A percentile compares a stretch with the other conserved stretches of the same genome.
These are phyloP conservation scores for Helicocarpus griseus DNA, from an alignment of 2,329 filamentous ascomycete species.

Conservation along the genomic window DNA sequence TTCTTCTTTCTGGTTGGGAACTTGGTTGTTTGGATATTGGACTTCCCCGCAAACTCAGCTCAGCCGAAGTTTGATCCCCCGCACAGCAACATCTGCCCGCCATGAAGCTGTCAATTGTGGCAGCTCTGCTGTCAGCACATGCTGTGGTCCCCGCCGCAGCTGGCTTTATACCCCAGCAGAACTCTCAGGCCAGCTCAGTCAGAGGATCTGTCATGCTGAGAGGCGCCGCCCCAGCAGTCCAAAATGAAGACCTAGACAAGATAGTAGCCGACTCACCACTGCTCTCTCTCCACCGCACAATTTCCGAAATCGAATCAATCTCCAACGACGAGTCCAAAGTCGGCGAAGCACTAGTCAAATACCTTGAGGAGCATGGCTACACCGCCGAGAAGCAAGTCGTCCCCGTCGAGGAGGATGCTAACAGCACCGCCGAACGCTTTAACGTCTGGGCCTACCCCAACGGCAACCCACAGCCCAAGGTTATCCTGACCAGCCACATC, in stretches of 20 bases:
- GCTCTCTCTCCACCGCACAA: conserved; percentile 61
- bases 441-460: conserved; percentile 61
- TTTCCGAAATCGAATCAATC: conserved; percentile 66
- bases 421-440: conserved; percentile 41
- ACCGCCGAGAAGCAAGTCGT: conserved; percentile 51
- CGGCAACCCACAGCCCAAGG: conserved; percentile 18
- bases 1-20: too few species aligned
- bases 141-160: background rate
- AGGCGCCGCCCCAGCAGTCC: too few species aligned
- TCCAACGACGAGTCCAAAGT: conserved; percentile 59
- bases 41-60: background rate
- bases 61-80: background rate
- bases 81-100: background rate
- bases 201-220: background rate
- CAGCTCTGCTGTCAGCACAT: background rate
- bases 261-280: conserved; percentile 42
- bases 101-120: conserved; percentile 1
- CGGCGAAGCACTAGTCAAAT: conserved; percentile 57
- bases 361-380: conserved; percentile 53
- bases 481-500: conserved; percentile 61
- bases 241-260: conserved; percentile 18
- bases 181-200: background rate
- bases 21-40: background rate
- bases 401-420: conserved; percentile 13
- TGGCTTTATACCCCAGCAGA: background rate